Evolutionary conservation across 1,284 basidiomycete genomes (phyloP), one percentile per base, ranked within the genome.

Genomic region (Trametes hirsuta): DNA sequence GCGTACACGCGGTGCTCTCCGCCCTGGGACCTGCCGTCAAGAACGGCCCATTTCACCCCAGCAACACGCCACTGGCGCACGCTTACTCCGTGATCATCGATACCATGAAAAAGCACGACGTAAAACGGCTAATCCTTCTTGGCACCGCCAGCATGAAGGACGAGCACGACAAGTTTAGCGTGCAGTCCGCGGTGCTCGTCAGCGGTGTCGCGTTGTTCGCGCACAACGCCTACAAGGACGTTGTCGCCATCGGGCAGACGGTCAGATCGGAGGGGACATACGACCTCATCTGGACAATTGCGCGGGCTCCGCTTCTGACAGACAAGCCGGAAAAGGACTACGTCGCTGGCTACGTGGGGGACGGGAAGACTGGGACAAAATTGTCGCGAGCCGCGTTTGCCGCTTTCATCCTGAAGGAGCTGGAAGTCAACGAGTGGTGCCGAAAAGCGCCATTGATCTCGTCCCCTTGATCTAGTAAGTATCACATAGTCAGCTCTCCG

Each of bases 91-190:
- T 75, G 42, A 68, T 91, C 65, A 78, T 90, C 63, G 76, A 78
- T 25, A 57, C 78, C 54, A 88, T 90, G 86, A 74, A 77, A 49
- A 69, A 76, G 37, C 74, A 77, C 37, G 68, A 73, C 25, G 76
- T 89, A 59, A 81, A 77, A 51, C 83, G 88, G 4, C 77, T 91
- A 66, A 80, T 91, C 53, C 78, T 80, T 18, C 81, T 91, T 15
- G 87, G 86, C 10, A 89, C 89, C 0, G 73, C 84, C 5, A 87
- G 86, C 53, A 86, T 86, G 62, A 75, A 74, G 44, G 88, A 90
- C 71, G 77, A 81, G 25, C 72, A 79, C 54, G 89, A 90, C 74
- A 81, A 80, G 63, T 82, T 75, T 65, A 85, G 78, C 71, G 51
- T 79, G 41, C 72, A 74, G 18, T 87, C 84, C 69, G 70, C 74